Evolutionary conservation across 2,329 filamentous ascomycete species (phyloP).

Genomic region (Hymenotorrendiella dingleyae): DNA sequence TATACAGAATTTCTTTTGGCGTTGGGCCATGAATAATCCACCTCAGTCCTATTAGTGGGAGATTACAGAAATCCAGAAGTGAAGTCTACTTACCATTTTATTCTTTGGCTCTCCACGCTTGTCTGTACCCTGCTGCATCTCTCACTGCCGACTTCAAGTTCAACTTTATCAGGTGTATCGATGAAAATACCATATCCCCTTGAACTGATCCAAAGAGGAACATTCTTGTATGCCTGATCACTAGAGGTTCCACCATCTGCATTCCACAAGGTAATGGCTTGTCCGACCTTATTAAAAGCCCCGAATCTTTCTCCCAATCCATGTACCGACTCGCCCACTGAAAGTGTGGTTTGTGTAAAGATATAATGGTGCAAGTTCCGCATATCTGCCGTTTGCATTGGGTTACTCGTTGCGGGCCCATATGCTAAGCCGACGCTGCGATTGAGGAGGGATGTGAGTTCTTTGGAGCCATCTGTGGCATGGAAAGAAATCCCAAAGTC

Average conservation of each 20-base stretch:
- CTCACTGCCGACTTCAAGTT: conserved; percentile 69
- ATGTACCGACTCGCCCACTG: conserved; percentile 61
- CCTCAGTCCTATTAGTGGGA: conserved; percentile 12
- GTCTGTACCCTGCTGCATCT: conserved; percentile 66
- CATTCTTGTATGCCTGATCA: conserved; percentile 68
- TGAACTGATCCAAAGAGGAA: conserved; percentile 64
- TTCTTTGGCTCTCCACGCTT: conserved; percentile 59
- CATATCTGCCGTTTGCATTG: conserved; percentile 49
- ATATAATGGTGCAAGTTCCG: conserved; percentile 48
- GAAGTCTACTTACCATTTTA: conserved; percentile 48
- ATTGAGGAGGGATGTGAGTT: conserved; percentile 47
- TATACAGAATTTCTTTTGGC: conserved; percentile 64
- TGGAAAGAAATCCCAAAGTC: conserved; percentile 52
- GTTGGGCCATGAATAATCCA: conserved; percentile 67
- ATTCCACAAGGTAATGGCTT: conserved; percentile 60
- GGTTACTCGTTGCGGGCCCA: conserved; percentile 45
- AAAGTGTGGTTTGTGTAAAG: conserved; percentile 49
- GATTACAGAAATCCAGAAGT: no score
- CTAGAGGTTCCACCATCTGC: conserved; percentile 60
- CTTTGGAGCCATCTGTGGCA: conserved; percentile 41
- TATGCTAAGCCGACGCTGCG: conserved; percentile 54
- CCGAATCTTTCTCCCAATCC: conserved; percentile 74
- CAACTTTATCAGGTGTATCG: conserved; percentile 62
- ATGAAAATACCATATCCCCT: conserved; percentile 74
- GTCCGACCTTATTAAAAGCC: conserved; percentile 70